phyloP scores from a whole-genome alignment of 2,329 filamentous ascomycete species.

The Ilyonectria robusta region DNA sequence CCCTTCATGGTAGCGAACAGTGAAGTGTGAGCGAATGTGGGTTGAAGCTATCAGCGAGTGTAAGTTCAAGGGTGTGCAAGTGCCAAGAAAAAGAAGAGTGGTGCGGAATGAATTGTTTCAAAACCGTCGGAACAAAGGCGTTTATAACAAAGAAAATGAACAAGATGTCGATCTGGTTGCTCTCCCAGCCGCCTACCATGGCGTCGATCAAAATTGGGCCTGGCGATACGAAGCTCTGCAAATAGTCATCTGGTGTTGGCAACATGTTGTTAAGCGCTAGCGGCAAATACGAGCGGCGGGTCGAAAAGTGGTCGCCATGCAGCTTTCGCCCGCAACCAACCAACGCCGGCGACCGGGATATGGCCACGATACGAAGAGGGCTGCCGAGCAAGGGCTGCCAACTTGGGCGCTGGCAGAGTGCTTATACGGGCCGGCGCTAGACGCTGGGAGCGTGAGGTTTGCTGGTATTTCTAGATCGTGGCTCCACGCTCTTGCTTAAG shows the following conservation, averaged over 20 bases:
- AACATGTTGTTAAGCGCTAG: slow-evolving; percentile 20
- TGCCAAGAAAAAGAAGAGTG: background rate
- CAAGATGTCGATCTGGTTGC: background rate
- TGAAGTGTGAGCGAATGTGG: slow-evolving; percentile 6
- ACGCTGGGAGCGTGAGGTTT: background rate
- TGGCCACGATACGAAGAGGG: slow-evolving; percentile 3
- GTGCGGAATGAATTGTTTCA: background rate
- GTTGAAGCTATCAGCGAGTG: slow-evolving; percentile 3
- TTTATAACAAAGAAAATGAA: background rate
- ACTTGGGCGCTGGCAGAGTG: background rate
- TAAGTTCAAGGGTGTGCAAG: background rate
- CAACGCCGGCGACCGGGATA: background rate
- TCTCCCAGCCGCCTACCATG: background rate
- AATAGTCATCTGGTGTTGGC: slow-evolving; percentile 17
- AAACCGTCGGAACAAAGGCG: background rate
- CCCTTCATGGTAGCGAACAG: slow-evolving; percentile 21
- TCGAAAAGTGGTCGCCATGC: slow-evolving; percentile 5
- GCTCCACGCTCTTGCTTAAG: slow-evolving; percentile 5
- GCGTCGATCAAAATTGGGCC: background rate
- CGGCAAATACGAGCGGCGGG: slow-evolving; percentile 12
- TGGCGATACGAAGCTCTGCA: slow-evolving; percentile 12
- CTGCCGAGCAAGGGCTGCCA: background rate
- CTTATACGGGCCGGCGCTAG: slow-evolving; percentile 12
- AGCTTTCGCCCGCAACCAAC: background rate
- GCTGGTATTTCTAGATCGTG: background rate